phyloP scores from a whole-genome alignment of 495 filamentous ascomycete genomes.

The Niebla homalea region DNA sequence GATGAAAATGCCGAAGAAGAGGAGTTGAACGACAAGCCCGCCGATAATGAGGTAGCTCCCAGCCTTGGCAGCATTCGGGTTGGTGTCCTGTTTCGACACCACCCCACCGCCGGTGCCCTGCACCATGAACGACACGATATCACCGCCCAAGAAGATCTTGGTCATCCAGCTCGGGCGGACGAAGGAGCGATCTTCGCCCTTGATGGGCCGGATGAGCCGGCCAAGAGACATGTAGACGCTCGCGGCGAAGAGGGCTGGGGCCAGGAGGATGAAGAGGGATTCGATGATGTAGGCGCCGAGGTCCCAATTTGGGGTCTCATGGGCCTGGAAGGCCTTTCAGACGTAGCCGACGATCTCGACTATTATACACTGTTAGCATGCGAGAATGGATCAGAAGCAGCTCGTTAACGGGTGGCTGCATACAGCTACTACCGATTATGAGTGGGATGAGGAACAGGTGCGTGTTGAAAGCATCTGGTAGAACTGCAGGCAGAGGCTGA shows the following conservation, averaged over 20 bases:
- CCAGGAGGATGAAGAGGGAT: constrained; percentile 24
- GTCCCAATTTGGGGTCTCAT: constrained; percentile 6
- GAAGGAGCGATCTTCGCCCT: constrained; percentile 24
- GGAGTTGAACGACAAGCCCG: constrained; percentile 36
- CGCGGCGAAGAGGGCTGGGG: constrained; percentile 24
- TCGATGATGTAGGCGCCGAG: constrained; percentile 22
- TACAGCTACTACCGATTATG: constrained; percentile 35
- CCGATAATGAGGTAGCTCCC: constrained; percentile 39
- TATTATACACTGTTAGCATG: too few relatives aligned
- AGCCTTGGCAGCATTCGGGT: constrained; percentile 7
- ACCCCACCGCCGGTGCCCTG: constrained; percentile 23
- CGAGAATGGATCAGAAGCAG: too few relatives aligned
- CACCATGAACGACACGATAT: constrained; percentile 35
- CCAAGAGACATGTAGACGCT: constrained; percentile 26
- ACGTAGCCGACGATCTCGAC: constrained; percentile 36
- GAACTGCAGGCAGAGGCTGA: constrained; percentile 32
- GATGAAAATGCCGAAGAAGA: constrained; percentile 36
- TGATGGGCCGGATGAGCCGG: constrained; percentile 16
- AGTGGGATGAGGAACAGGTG: constrained; percentile 51
- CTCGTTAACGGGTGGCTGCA: too few relatives aligned
- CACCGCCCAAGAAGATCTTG: constrained; percentile 34
- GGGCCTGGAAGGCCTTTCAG: constrained; percentile 25
- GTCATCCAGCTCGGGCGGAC: constrained; percentile 32
- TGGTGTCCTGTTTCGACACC: constrained; percentile 2
- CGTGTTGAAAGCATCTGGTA: constrained; percentile 33